A percentile compares a stretch with the other conserved stretches of the same genome.
Conservation (phyloP, 495 filamentous ascomycete species). For the Penicillium mononematosum region DNA sequence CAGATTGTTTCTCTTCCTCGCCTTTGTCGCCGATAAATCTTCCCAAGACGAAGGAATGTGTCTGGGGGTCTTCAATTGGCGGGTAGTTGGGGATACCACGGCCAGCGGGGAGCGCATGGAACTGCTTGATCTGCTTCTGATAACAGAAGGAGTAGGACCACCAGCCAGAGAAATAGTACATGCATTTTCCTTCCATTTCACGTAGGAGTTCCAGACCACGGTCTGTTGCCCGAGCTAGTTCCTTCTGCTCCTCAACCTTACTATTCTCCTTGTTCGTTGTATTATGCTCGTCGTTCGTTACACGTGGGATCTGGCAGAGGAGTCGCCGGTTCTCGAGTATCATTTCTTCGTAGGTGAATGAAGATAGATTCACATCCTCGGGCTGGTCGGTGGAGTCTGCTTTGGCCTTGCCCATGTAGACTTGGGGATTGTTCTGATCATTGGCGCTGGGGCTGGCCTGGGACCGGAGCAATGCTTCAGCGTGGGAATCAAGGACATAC, state of each 20-base stretch:
- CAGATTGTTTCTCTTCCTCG: slow-evolving; percentile 24
- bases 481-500: slow-evolving; percentile 70
- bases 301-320: slow-evolving; percentile 80
- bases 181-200: slow-evolving; percentile 81
- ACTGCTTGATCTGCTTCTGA: slow-evolving; percentile 82
- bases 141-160: slow-evolving; percentile 98
- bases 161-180: slow-evolving; percentile 92
- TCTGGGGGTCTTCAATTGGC: slow-evolving; percentile 69
- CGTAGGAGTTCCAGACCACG: slow-evolving; percentile 87
- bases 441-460: slow-evolving; percentile 19
- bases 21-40: slow-evolving; percentile 41
- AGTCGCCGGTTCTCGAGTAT: slow-evolving; percentile 66
- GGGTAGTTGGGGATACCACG: slow-evolving; percentile 66
- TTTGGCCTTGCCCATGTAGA: slow-evolving; percentile 22
- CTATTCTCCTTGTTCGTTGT: slow-evolving; percentile 54
- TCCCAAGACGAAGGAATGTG: slow-evolving; percentile 79
- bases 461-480: slow-evolving; percentile 56
- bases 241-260: slow-evolving; percentile 74
- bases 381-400: slow-evolving; percentile 9
- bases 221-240: slow-evolving; percentile 77
- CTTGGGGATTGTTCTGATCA: slow-evolving; percentile 28
- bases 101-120: slow-evolving; percentile 74
- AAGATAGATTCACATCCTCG: neutral
- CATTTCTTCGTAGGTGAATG: slow-evolving; percentile 53
- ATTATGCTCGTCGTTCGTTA: slow-evolving; percentile 45